Base-by-base conservation (phyloP, 257 asterid genomes). In the Rhazya stricta region DNA sequence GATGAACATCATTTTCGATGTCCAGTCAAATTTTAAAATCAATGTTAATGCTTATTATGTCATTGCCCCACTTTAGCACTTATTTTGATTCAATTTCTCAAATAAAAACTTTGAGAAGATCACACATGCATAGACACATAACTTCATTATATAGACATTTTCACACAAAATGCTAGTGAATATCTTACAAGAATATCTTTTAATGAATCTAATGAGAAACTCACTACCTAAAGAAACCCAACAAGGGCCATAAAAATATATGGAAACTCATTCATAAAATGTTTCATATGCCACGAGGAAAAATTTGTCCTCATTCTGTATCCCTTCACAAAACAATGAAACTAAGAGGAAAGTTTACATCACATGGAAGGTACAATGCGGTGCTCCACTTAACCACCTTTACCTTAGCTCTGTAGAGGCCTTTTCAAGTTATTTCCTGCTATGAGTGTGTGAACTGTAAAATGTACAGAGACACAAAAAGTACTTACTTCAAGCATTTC, bases 21-120 rank as follows among this genome's bases (percentile, higher is more conserved):
- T 19, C 9, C 27, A 12, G 13, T 37, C 7, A 65, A 76, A 50
- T 46, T 85, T 58, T 75, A 48, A 78, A 76, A 71, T 74, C 54
- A 43, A 75, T 53, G 30, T 66, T 37, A 66, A 18, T 37, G 30
- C 9, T 66, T 9, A 37, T 37, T 21, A 19, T 27, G 25, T 3
- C 50, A 66, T 66, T 66, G 46, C 70, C 70, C 70, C 0, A 37
- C 18, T 36, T 32, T 27, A 62, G 68, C 68, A 62, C 68, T 51
- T 51, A 30, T 30, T 62, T n/a, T 62, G 5, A 16, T 13, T 32
- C 41, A 39, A 37, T 0, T 63, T 18, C 25, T 34, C 45, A 34
- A 16, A 50, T 18, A 50, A 6, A 34, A 34, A 63, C 21, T 30
- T 32, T 12, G 41, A 61, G 67, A 54, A 23, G 23, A 30, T 2